These are phyloP conservation scores for Solanum pennellii DNA, from an alignment of 257 asterid genomes.

Conservation along the genomic window DNA sequence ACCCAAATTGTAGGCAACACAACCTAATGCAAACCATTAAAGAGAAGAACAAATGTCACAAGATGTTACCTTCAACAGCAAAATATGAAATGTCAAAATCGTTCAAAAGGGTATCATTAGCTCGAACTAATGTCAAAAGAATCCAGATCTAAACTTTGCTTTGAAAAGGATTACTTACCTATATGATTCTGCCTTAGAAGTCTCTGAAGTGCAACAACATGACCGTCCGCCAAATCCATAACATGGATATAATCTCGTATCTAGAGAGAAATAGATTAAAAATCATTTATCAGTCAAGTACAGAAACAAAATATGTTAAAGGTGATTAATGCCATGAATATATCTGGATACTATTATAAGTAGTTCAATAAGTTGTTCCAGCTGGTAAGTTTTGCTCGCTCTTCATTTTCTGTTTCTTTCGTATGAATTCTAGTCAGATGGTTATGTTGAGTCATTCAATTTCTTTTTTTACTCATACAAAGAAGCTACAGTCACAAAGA, in stretches of 20 bases:
- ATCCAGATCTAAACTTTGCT: background rate
- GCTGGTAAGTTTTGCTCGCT: background rate
- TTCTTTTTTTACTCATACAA: background rate
- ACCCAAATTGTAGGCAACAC: constrained; percentile 84
- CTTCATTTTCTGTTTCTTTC: background rate
- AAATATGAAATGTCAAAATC: background rate
- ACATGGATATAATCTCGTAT: constrained; percentile 95
- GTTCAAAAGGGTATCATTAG: background rate
- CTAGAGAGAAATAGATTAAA: constrained; percentile 18
- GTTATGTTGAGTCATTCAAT: background rate
- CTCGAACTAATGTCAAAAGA: background rate
- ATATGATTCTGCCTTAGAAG: constrained; percentile 46
- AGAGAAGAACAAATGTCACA: background rate
- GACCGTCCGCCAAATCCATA: constrained; percentile 97
- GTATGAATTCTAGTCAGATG: background rate
- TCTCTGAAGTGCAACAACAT: constrained; percentile 74
- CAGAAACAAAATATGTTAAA: background rate
- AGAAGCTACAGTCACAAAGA: background rate
- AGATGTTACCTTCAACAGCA: background rate
- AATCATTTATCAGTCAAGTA: background rate
- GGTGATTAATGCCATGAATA: background rate
- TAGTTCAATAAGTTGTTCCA: background rate
- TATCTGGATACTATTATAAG: too few species aligned
- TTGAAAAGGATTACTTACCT: constrained; percentile 24
- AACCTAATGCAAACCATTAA: constrained; percentile 31